Conservation (phyloP, 345 rosid genomes). For the Sapria himalayana region DNA sequence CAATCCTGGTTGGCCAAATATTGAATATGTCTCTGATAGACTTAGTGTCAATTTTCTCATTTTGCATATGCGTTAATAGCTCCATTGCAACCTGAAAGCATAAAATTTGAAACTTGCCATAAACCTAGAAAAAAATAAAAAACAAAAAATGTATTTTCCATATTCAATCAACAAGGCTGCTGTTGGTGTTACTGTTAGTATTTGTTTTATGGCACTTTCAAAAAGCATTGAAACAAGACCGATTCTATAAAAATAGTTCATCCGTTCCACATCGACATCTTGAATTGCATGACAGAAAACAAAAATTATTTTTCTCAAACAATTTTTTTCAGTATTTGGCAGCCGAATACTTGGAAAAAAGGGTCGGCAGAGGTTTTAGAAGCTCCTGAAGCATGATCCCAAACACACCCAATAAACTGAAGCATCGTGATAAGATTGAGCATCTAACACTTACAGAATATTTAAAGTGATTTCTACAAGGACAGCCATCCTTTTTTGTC, state of each 20-base stretch:
- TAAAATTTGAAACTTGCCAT: too few relatives aligned
- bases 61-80: conserved; percentile 23
- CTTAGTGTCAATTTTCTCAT: conserved; percentile 9
- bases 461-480: conserved; percentile 36
- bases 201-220: not conserved
- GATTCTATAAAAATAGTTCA: not conserved
- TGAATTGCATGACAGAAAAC: not conserved
- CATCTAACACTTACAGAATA: conserved; percentile 21
- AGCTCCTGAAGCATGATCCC: too few relatives aligned
- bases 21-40: conserved; percentile 30
- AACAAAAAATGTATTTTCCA: not conserved
- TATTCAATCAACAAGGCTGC: not conserved
- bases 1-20: conserved; percentile 53
- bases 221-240: not conserved
- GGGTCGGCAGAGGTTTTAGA: too few relatives aligned
- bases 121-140: conserved; percentile 7
- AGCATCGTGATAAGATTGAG: not conserved
- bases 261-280: not conserved
- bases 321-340: not conserved
- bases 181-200: not conserved
- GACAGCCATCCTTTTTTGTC: conserved; percentile 20
- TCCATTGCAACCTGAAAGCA: conserved; percentile 37
- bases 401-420: too few relatives aligned
- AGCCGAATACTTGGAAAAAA: not conserved
- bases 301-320: not conserved